A percentile compares a stretch with the other conserved stretches of the same genome.
phyloP scores from a whole-genome alignment of 305 asterid species.

The Fraxinus baroniana region DNA sequence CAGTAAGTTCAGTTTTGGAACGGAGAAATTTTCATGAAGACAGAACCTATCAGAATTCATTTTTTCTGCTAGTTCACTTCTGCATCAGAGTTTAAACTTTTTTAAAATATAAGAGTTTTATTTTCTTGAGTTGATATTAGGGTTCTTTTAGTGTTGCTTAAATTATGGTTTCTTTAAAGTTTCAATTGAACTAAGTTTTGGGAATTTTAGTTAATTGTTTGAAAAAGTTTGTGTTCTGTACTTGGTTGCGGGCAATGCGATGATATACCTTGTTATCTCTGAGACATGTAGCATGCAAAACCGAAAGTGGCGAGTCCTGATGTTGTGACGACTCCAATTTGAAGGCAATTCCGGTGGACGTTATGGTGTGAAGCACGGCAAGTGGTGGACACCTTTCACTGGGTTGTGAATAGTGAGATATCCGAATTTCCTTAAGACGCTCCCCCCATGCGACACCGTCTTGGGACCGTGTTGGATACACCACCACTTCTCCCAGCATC shows the following conservation, averaged over 20 bases:
- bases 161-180: constrained; percentile 22
- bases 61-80: background rate
- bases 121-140: constrained; percentile 15
- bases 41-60: background rate
- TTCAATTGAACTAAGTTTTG: background rate
- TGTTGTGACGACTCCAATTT: constrained; percentile 65
- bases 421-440: constrained; percentile 63
- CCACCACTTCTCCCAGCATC: constrained; percentile 75
- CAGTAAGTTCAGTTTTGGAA: background rate
- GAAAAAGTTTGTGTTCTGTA: constrained; percentile 15
- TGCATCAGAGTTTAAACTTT: background rate
- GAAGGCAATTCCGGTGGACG: constrained; percentile 64
- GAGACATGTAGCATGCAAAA: constrained; percentile 91
- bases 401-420: constrained; percentile 68
- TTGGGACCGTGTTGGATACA: constrained; percentile 35
- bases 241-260: constrained; percentile 32
- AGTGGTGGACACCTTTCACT: constrained; percentile 96
- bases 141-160: constrained; percentile 8
- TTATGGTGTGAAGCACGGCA: constrained; percentile 77
- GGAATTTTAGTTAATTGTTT: constrained; percentile 11
- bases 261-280: constrained; percentile 89
- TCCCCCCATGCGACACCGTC: constrained; percentile 53
- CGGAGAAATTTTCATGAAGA: background rate
- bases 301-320: constrained; percentile 66
- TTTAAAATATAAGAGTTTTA: background rate